phyloP scores from a whole-genome alignment of 257 asterid genomes.

The Linderniella brevidens region DNA sequence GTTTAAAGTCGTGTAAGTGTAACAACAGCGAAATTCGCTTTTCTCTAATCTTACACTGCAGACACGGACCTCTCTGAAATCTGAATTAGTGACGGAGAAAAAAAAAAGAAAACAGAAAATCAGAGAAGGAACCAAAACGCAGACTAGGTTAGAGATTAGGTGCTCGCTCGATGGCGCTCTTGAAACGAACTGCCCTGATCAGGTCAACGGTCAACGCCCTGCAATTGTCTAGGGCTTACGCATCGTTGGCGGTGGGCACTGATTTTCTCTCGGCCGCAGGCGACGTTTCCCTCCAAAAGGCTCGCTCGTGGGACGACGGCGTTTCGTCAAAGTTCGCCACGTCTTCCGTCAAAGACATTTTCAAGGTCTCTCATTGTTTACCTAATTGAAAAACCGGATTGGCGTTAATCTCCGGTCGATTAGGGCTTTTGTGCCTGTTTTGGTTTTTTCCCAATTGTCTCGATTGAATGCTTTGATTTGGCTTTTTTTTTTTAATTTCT shows the following conservation, averaged over 20 bases:
- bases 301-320: slow-evolving; percentile 95
- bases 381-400: background rate
- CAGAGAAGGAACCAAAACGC: too few species aligned
- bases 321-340: slow-evolving; percentile 80
- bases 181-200: too few species aligned
- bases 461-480: background rate
- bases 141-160: too few species aligned
- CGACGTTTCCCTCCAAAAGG: slow-evolving; percentile 66
- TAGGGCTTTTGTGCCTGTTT: slow-evolving; percentile 5
- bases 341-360: slow-evolving; percentile 51
- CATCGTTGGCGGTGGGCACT: slow-evolving; percentile 69
- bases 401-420: background rate
- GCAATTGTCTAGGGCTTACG: slow-evolving; percentile 31
- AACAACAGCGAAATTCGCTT: too few species aligned
- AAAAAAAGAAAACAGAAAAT: too few species aligned
- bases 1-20: too few species aligned
- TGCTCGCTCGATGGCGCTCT: too few species aligned
- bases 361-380: slow-evolving; percentile 31
- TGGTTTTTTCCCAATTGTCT: slow-evolving; percentile 10
- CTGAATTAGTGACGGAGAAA: too few species aligned
- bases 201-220: too few species aligned
- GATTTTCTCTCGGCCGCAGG: slow-evolving; percentile 59
- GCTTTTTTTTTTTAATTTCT: background rate
- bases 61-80: too few species aligned
- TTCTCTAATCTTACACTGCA: too few species aligned